A percentile compares a stretch with the other conserved stretches of the same genome.
Evolutionary conservation across 1,139 yeast genomes (phyloP).

Genomic region (Kurtzmaniella natalensis): DNA sequence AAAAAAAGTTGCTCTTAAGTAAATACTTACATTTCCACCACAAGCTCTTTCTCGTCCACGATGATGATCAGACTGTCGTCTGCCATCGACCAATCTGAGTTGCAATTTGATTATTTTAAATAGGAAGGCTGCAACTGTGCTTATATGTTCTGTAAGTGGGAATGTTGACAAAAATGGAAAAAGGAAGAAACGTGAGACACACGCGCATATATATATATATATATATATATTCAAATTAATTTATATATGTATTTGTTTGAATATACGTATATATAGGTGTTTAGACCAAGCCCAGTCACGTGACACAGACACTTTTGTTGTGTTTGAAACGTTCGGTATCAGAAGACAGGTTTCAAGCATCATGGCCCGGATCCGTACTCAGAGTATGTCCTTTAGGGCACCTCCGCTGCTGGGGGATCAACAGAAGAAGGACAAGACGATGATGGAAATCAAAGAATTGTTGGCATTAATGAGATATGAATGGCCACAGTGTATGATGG

Average conservation of each 20-base stretch:
- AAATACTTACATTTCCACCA: slow-evolving; percentile 3
- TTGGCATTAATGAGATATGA: slow-evolving; percentile 38
- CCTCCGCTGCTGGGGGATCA: slow-evolving; percentile 11
- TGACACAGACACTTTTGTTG: no score
- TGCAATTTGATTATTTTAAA: slow-evolving; percentile 3
- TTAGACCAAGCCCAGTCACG: no score
- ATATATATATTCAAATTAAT: no score
- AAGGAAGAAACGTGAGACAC: no score
- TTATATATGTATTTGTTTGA: no score
- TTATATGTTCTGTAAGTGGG: no score
- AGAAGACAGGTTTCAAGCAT: no score
- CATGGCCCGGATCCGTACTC: slow-evolving; percentile 18
- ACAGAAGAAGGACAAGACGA: slow-evolving; percentile 24
- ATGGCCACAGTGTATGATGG: slow-evolving; percentile 39
- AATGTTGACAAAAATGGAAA: no score
- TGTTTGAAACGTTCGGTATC: no score
- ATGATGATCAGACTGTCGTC: slow-evolving; percentile 3
- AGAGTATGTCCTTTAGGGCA: slow-evolving; percentile 18
- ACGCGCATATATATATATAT: no score
- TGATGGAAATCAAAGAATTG: slow-evolving; percentile 34
- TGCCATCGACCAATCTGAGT: background rate
- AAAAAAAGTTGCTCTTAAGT: no score
- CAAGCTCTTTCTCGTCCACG: slow-evolving; percentile 1
- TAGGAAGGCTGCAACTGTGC: slow-evolving; percentile 4
- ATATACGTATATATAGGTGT: no score